These are phyloP conservation scores for Nectriaceae sp. DNA, from an alignment of 2,329 filamentous ascomycete species.

Conservation along the genomic window DNA sequence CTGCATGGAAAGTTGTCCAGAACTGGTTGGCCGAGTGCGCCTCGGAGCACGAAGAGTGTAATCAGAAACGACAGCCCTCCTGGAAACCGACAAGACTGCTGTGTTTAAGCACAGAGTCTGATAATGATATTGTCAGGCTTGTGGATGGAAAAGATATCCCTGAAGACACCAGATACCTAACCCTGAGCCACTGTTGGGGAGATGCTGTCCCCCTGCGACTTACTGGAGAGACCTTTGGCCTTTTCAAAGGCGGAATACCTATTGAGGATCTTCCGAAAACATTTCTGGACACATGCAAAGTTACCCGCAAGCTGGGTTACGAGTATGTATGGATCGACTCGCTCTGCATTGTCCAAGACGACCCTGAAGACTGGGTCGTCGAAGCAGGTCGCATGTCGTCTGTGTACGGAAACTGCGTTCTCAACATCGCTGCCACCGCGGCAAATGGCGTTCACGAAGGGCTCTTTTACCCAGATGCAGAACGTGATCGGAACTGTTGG, in stretches of 20 bases:
- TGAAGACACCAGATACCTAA: constrained; percentile 3
- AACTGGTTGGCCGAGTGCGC: constrained; percentile 9
- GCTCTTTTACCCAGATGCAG: not conserved
- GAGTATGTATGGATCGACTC: constrained; percentile 21
- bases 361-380: constrained; percentile 8
- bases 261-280: not conserved
- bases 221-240: not conserved
- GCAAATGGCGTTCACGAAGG: not conserved
- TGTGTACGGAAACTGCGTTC: constrained; percentile 2
- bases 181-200: constrained; percentile 5
- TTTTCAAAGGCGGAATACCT: constrained; percentile 2
- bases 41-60: constrained; percentile 2
- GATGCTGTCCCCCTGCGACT: not conserved
- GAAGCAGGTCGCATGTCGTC: constrained; percentile 8
- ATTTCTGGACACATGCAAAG: constrained; percentile 5
- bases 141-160: not conserved
- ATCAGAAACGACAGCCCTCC: not conserved
- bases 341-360: constrained; percentile 21
- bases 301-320: not conserved
- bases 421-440: constrained; percentile 8
- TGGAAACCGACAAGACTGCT: constrained; percentile 10
- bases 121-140: not conserved
- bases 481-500: constrained; percentile 1
- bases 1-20: constrained; percentile 2
- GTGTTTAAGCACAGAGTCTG: not conserved